These are phyloP conservation scores for Yamadazyma tumulicola DNA, from an alignment of 805 yeast genomes.

Conservation along the genomic window DNA sequence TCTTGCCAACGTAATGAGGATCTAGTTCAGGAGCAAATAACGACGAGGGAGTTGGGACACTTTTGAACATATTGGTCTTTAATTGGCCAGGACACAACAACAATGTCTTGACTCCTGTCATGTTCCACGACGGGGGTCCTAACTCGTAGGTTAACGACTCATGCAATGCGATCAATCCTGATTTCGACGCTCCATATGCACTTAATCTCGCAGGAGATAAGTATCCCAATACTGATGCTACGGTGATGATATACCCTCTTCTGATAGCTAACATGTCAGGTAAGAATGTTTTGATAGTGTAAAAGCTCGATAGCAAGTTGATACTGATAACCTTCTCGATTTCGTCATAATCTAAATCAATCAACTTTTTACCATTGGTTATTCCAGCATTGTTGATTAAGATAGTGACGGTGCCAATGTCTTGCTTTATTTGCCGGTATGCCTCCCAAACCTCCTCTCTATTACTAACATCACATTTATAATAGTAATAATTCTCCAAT, in stretches of 20 bases:
- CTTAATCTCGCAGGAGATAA: slow-evolving; percentile 79
- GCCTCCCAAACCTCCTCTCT: slow-evolving; percentile 39
- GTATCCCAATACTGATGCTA: slow-evolving; percentile 83
- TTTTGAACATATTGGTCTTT: slow-evolving; percentile 67
- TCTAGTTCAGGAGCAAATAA: slow-evolving; percentile 80
- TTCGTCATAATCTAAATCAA: slow-evolving; percentile 53
- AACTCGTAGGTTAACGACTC: slow-evolving; percentile 74
- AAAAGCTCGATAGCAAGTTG: slow-evolving; percentile 68
- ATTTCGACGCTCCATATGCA: slow-evolving; percentile 87
- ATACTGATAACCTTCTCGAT: slow-evolving; percentile 62
- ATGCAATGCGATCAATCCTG: slow-evolving; percentile 81
- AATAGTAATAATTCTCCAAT: slow-evolving; percentile 47
- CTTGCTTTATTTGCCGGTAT: slow-evolving; percentile 38
- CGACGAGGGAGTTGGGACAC: slow-evolving; percentile 69
- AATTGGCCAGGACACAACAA: slow-evolving; percentile 88
- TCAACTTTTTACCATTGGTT: slow-evolving; percentile 52
- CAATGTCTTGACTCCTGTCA: slow-evolving; percentile 62
- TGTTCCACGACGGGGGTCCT: slow-evolving; percentile 46
- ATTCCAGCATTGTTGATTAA: slow-evolving; percentile 87
- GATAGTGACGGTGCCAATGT: slow-evolving; percentile 60
- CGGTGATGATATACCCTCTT: slow-evolving; percentile 75
- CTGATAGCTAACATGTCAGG: slow-evolving; percentile 62
- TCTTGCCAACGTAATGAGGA: slow-evolving; percentile 60
- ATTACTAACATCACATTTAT: slow-evolving; percentile 67
- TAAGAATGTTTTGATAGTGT: slow-evolving; percentile 64